Conservation (phyloP, 306 rosid genomes). For the Fagus sylvatica region DNA sequence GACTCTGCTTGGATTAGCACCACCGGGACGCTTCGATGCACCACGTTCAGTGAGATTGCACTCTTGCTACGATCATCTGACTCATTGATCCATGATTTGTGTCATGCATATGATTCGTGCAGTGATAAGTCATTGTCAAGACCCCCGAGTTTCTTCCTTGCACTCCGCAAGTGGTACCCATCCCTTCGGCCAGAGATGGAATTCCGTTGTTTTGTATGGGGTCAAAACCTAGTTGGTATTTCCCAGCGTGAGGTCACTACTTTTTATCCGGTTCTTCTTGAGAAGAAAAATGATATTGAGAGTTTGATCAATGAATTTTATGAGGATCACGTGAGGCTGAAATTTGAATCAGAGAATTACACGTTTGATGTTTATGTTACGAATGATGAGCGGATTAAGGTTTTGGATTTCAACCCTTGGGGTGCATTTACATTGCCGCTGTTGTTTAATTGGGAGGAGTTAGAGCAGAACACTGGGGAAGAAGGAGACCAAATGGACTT, state of each 20-base stretch:
- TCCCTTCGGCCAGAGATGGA: constrained; percentile 73
- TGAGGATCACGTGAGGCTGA: constrained; percentile 28
- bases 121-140: constrained; percentile 47
- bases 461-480: constrained; percentile 39
- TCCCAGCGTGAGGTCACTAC: constrained; percentile 80
- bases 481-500: constrained; percentile 39
- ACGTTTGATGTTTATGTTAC: constrained; percentile 70
- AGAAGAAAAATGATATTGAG: constrained; percentile 38
- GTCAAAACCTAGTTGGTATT: constrained; percentile 50
- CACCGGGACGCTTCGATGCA: constrained; percentile 51
- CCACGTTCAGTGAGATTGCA: constrained; percentile 68
- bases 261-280: constrained; percentile 59
- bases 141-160: constrained; percentile 61
- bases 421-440: constrained; percentile 68
- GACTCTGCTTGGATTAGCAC: constrained; percentile 82
- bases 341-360: constrained; percentile 62
- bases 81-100: constrained; percentile 73
- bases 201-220: constrained; percentile 65
- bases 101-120: constrained; percentile 83
- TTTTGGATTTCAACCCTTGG: constrained; percentile 88
- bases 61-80: constrained; percentile 73
- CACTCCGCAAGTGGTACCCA: constrained; percentile 78
- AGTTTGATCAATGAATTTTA: constrained; percentile 47
- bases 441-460: constrained; percentile 74
- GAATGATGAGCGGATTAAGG: constrained; percentile 49